Base-by-base conservation (phyloP, 768 basidiomycete species). In the Hygrocybe coccinea region DNA sequence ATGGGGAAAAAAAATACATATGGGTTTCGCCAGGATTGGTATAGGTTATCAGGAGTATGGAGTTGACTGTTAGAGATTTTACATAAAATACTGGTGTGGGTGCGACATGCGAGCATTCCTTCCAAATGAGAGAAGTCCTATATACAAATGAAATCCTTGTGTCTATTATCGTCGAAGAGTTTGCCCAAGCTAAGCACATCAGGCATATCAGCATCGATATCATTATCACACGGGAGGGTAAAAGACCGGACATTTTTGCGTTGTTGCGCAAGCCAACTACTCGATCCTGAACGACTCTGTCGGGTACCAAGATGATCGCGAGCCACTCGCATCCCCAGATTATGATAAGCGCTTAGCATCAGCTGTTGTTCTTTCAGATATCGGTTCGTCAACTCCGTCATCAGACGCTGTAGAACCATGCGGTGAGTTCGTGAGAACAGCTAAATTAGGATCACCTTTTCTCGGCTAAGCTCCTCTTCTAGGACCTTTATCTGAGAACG, bases 281-380 rank as follows among this genome's bases (percentile, higher is more conserved):
- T 77, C 19, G 87, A 82, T 43, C 79, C 76, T 36, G 74, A 70
- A 51, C 73, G 73, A 41, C 62, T 65, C 60, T 71, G 75, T 61
- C 76, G 76, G 29, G 74, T 74, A 21, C 77, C 74, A 9, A 91
- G 70, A 62, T 88, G 86, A 39, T 79, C 77, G 55, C 87, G 79
- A 39, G 80, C 72, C 17, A 74, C 80, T 50, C 77, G 75, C 78
- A 88, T 84, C 10, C 90, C 88, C 41, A 82, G 71, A 38, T 75
- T 76, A 66, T 92, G 90, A 57, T 92, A 76, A 4, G 83, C 82
- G 54, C 85, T 80, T 19, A 91, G 72, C 85, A 97, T 88, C 55
- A 91, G 77, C 60, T 86, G 81, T 61, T 92, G 89, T 66, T 97
- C 93, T 49, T 79, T 74, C 47, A 79, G 78, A 66, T 91, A 91